These are phyloP conservation scores for Botryotinia globosa DNA, from an alignment of 2,329 filamentous ascomycete genomes.

Conservation along the genomic window DNA sequence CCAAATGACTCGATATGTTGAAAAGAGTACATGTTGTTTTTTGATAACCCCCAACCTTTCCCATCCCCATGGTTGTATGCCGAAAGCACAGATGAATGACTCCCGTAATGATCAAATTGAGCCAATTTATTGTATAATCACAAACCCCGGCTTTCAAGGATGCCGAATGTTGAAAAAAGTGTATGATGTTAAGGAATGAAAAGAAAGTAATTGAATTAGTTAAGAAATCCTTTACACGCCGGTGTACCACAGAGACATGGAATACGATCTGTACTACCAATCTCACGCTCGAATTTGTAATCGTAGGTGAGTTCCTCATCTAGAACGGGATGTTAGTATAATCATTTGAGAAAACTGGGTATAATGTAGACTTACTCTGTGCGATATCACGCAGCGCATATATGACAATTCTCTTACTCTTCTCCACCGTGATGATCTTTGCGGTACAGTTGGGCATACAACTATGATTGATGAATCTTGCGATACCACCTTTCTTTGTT, in stretches of 20 bases:
- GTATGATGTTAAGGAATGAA: constrained; percentile 15
- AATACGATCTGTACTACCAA: constrained; percentile 90
- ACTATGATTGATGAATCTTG: constrained; percentile 97
- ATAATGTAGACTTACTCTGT: constrained; percentile 68
- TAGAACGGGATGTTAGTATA: constrained; percentile 42
- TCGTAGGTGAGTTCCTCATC: constrained; percentile 99
- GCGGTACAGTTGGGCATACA: constrained; percentile 98
- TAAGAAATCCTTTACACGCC: constrained; percentile 98
- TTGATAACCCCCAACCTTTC: constrained; percentile 22
- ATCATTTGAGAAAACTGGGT: not conserved
- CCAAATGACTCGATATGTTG: constrained; percentile 34
- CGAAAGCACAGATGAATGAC: constrained; percentile 4
- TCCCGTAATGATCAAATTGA: constrained; percentile 5
- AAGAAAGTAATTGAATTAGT: constrained; percentile 62
- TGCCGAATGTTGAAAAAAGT: constrained; percentile 17
- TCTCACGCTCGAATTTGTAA: constrained; percentile 99
- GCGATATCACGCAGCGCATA: constrained; percentile 94
- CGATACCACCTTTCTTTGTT: constrained; percentile 97
- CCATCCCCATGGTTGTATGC: constrained; percentile 16
- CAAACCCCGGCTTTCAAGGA: not conserved
- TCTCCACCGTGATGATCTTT: constrained; percentile 98
- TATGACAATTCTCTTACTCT: constrained; percentile 97
- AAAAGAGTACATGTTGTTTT: constrained; percentile 38
- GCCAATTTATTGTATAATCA: constrained; percentile 10
- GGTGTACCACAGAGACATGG: constrained; percentile 95